phyloP scores from a whole-genome alignment of 2,329 filamentous ascomycete species.

The Zymoseptoria passerinii region DNA sequence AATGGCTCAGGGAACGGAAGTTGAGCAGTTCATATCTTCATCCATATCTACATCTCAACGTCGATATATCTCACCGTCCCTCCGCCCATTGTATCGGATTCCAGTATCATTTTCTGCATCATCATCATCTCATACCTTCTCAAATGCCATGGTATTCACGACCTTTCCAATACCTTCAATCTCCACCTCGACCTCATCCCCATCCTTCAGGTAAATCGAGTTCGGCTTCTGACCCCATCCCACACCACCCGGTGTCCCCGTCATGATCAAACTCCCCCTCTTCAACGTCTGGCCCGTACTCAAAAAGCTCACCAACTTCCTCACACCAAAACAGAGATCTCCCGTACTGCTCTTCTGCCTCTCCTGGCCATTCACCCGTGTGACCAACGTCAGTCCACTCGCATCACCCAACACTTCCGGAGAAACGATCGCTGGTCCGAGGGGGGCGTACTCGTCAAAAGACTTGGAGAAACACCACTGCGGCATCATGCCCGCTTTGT shows the following conservation, averaged over 20 bases:
- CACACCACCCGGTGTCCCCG: slow-evolving; percentile 39
- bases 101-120: background rate
- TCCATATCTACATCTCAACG: background rate
- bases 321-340: slow-evolving; percentile 42
- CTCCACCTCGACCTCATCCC: slow-evolving; percentile 29
- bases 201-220: slow-evolving; percentile 26
- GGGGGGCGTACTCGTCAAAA: slow-evolving; percentile 49
- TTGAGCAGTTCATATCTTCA: background rate
- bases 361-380: slow-evolving; percentile 42
- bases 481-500: slow-evolving; percentile 43
- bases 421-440: slow-evolving; percentile 45
- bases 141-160: slow-evolving; percentile 28
- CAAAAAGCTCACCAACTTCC: slow-evolving; percentile 28
- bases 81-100: background rate
- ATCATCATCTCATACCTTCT: slow-evolving; percentile 9
- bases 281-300: slow-evolving; percentile 36
- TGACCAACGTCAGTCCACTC: slow-evolving; percentile 36
- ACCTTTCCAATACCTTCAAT: slow-evolving; percentile 29
- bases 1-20: background rate
- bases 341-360: slow-evolving; percentile 36
- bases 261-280: slow-evolving; percentile 44
- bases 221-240: slow-evolving; percentile 26
- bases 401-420: slow-evolving; percentile 38
- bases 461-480: slow-evolving; percentile 55
- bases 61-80: background rate